Evolutionary conservation across 1,284 basidiomycete species (phyloP), one percentile per base, ranked within the genome.

Genomic region (Mycosarcoma mackinlayi): DNA sequence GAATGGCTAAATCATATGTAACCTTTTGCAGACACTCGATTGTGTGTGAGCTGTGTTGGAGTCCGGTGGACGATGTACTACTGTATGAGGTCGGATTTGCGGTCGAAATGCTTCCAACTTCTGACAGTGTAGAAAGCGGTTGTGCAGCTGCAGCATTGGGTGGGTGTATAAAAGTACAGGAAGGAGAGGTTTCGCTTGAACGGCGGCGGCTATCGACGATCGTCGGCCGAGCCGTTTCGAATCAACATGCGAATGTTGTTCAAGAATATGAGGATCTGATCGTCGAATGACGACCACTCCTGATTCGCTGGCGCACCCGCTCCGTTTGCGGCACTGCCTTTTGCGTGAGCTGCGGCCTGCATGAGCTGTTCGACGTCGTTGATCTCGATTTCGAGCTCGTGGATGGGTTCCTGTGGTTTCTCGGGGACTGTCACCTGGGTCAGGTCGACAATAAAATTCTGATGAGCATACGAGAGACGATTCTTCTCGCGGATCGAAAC

Each of bases 381-480:
- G 40, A 88, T 83, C 77, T 88, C 88, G 42, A 88, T 82, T 68
- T 88, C 88, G 23, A 88, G 81, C 74, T 88, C 88, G 76, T 86
- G 86, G 13, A 84, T 57, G 1, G 73, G 74, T 34, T 76, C 67
- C 27, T 66, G 50, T 10, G 71, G 76, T n/a, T 68, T 72, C 25
- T 77, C 70, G 28, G 79, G n/a, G 71, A 74, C 33, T 54, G 73
- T 88, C 46, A 98, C 95, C 83, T 94, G 92, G 0, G 95, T 98
- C 42, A 98, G 86, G 84, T 98, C 95, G 67, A 98, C 90, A 73
- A 87, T 87, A 81, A 93, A 93, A 65, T 94, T 89, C 84, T 97
- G 93, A 83, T 98, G 94, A 2, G 89, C 85, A 82, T 98, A 98
- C 73, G 91, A 92, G 78, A 97, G 86, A 33, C 96, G 87, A 83